phyloP scores from a whole-genome alignment of 192 early-diverging fungal genomes.

The Linnemannia zychae region DNA sequence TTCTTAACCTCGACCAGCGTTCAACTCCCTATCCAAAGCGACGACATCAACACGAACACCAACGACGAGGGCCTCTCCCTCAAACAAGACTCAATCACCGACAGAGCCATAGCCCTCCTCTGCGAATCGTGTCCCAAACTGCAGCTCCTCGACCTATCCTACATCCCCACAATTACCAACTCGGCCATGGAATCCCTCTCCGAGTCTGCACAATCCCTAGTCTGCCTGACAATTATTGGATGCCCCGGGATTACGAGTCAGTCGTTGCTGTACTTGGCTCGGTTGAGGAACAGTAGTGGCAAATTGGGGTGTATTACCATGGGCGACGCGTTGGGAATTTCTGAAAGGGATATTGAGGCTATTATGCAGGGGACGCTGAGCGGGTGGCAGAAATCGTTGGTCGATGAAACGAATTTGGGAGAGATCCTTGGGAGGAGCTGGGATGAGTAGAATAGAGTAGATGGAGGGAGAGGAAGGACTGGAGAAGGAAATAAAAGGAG shows the following conservation, averaged over 20 bases:
- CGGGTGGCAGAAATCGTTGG: conserved; percentile 58
- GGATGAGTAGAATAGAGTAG: conserved; percentile 26
- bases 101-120: conserved; percentile 30
- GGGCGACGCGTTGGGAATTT: conserved; percentile 59
- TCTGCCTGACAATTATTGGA: conserved; percentile 61
- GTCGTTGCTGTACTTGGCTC: conserved; percentile 43
- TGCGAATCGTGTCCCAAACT: conserved; percentile 51
- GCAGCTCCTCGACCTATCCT: conserved; percentile 58
- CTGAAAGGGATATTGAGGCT: conserved; percentile 57
- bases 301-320: conserved; percentile 60
- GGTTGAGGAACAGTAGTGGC: conserved; percentile 39
- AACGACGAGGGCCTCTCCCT: not conserved
- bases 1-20: not conserved
- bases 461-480: not conserved
- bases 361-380: conserved; percentile 57
- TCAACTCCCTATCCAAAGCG: not conserved
- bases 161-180: conserved; percentile 50
- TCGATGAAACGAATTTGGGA: conserved; percentile 51
- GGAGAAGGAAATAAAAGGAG: too few species aligned
- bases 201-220: conserved; percentile 33
- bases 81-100: conserved; percentile 36
- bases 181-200: conserved; percentile 51
- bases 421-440: conserved; percentile 55
- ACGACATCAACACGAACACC: not conserved
- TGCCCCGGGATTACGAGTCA: conserved; percentile 56